Conservation (phyloP, 2,329 filamentous ascomycete genomes). For the Periconia sp. region DNA sequence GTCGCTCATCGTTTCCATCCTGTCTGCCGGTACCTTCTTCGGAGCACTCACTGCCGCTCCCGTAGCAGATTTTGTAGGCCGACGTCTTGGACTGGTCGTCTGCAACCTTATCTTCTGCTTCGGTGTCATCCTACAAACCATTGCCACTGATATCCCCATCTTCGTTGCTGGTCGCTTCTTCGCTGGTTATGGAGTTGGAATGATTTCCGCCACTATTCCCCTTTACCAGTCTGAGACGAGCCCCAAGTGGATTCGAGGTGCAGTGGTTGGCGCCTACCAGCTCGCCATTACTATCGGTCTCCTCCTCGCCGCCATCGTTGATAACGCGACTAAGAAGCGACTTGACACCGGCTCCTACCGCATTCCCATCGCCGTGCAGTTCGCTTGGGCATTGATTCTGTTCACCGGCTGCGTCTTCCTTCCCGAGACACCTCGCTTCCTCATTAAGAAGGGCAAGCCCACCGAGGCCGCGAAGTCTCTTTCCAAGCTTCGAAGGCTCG, state of each 20-base stretch:
- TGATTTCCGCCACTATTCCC: constrained; percentile 53
- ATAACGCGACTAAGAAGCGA: constrained; percentile 63
- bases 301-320: constrained; percentile 66
- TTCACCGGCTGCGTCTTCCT: constrained; percentile 62
- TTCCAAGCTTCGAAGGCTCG: constrained; percentile 62
- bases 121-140: constrained; percentile 44
- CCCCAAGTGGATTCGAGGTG: constrained; percentile 73
- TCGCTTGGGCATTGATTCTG: constrained; percentile 72
- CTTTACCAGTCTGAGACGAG: constrained; percentile 74
- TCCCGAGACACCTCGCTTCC: constrained; percentile 75
- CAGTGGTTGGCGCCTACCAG: constrained; percentile 70
- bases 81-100: constrained; percentile 61
- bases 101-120: constrained; percentile 40
- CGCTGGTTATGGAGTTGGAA: constrained; percentile 45
- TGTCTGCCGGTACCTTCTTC: constrained; percentile 78
- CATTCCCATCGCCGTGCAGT: constrained; percentile 74
- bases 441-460: constrained; percentile 64
- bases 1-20: constrained; percentile 76
- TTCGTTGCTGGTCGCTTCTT: constrained; percentile 47
- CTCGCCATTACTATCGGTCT: constrained; percentile 72
- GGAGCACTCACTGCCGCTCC: constrained; percentile 72
- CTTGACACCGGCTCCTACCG: constrained; percentile 67
- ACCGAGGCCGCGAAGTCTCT: constrained; percentile 67
- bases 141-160: constrained; percentile 36
- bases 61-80: constrained; percentile 67